Base-by-base conservation (phyloP, 2,329 filamentous ascomycete genomes). In the Colletotrichum lentis region DNA sequence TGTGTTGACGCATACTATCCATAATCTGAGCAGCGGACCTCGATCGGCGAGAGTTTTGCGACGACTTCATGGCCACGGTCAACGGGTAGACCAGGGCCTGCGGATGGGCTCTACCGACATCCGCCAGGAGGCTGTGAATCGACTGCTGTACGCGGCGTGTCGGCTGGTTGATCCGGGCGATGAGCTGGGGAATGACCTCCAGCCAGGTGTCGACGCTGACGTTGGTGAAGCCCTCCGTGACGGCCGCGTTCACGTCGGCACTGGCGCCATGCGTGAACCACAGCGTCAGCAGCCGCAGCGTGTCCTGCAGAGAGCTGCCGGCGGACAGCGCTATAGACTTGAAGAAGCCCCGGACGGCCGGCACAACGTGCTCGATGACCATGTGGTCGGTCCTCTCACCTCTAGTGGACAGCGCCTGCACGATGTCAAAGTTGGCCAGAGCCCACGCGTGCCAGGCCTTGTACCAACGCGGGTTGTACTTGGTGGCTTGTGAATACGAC, bases 391-490 rank as follows among this genome's bases (percentile, higher is more conserved):
- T 70, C 3, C 71, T 50, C 80, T 70, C 67, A 72, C 74, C 76
- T 64, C 89, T 86, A 24, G 90, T 85, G 10, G 90, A 88, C 65
- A 96, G 83, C 0, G 91, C 89, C 73, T 96, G 97, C 44, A 98
- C 94, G 65, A 99, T 96, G 80, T 99, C 95, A 74, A 99, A 99
- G 79, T 99, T 99, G 62, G 96, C 95, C 70, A 99, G 81, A 12
- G 96, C 96, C 95, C 96, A 99, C 0, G 96, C 92, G 79, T 99
- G 96, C 96, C 96, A 99, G 8, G 96, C 96, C 80, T 99, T 99
- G 83, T 99, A 99, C 88, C 95, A 99, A 69, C 91, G 90, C 41
- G 93, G 91, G 77, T 99, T 97, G 80, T 96, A 97, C 67, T 93
- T 90, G 2, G 96, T 99, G 1, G 96, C 96, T 67, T 94, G 91